phyloP scores from a whole-genome alignment of 805 yeast species.

The Metschnikowia bowlesiae region DNA sequence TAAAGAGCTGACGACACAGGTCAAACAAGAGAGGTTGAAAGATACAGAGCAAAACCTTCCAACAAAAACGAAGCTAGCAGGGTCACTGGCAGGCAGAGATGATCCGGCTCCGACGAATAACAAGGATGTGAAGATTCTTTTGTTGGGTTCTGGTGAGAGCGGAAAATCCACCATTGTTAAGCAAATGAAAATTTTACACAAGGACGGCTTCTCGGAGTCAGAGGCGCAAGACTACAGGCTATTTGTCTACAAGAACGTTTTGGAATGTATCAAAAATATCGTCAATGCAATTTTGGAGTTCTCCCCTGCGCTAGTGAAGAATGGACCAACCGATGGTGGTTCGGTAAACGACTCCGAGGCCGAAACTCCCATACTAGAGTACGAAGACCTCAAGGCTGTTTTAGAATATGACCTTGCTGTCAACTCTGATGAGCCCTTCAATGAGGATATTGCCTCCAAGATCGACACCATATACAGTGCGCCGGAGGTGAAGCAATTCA shows the following conservation, averaged over 20 bases:
- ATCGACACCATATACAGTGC: constrained; percentile 52
- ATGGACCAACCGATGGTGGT: constrained; percentile 11
- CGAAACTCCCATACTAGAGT: constrained; percentile 20
- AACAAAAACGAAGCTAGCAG: background rate
- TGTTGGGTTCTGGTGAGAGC: constrained; percentile 84
- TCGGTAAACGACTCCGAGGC: constrained; percentile 1
- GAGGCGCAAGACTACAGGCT: constrained; percentile 74
- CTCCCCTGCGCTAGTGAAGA: constrained; percentile 34
- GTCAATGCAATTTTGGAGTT: constrained; percentile 61
- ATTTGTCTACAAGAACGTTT: constrained; percentile 69
- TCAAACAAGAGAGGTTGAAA: background rate
- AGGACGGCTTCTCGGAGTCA: constrained; percentile 63
- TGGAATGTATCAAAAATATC: constrained; percentile 71
- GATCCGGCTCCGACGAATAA: constrained; percentile 13
- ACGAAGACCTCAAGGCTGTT: constrained; percentile 41
- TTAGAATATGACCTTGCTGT: constrained; percentile 46
- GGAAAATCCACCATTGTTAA: constrained; percentile 80
- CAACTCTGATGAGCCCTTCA: constrained; percentile 51
- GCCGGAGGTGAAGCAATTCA: constrained; percentile 53
- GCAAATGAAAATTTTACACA: constrained; percentile 76
- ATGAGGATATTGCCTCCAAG: constrained; percentile 44
- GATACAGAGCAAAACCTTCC: background rate
- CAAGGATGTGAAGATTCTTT: constrained; percentile 64
- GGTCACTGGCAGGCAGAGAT: constrained; percentile 3
- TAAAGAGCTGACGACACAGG: background rate